phyloP scores from a whole-genome alignment of 1,284 basidiomycete genomes.

The Trichosporon asahii region DNA sequence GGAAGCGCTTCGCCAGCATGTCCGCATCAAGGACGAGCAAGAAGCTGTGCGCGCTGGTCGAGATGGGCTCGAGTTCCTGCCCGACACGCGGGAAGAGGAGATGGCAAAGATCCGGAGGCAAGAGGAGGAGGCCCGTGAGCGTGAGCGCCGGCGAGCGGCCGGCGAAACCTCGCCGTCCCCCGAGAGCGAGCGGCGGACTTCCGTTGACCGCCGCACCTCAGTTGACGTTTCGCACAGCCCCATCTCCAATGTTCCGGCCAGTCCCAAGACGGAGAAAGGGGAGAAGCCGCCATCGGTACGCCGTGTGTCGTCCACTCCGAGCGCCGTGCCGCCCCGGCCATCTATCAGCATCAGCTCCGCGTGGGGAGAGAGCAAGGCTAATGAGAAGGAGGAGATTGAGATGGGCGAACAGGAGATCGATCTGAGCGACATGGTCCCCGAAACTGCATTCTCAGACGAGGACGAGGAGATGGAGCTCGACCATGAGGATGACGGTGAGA shows the following conservation, averaged over 20 bases:
- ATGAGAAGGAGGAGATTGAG: not conserved
- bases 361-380: slow-evolving; percentile 14
- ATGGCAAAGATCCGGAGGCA: slow-evolving; percentile 9
- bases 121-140: slow-evolving; percentile 21
- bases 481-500: slow-evolving; percentile 14
- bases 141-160: slow-evolving; percentile 1
- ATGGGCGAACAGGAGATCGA: slow-evolving; percentile 32
- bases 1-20: slow-evolving; percentile 37
- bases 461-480: slow-evolving; percentile 13
- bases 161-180: not conserved
- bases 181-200: not conserved
- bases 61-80: slow-evolving; percentile 44
- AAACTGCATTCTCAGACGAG: slow-evolving; percentile 9
- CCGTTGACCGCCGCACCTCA: not conserved
- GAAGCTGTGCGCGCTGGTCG: slow-evolving; percentile 34
- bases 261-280: not conserved
- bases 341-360: slow-evolving; percentile 21
- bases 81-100: slow-evolving; percentile 25
- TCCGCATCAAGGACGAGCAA: slow-evolving; percentile 32
- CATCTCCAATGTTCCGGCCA: not conserved
- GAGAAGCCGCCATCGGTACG: not conserved
- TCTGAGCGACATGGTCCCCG: slow-evolving; percentile 39
- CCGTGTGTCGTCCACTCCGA: not conserved
- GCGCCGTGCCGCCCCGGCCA: not conserved
- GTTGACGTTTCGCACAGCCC: slow-evolving; percentile 4